A percentile compares a stretch with the other conserved stretches of the same genome.
phyloP scores from a whole-genome alignment of 2,329 filamentous ascomycete species.

The Aspergillus unguis region DNA sequence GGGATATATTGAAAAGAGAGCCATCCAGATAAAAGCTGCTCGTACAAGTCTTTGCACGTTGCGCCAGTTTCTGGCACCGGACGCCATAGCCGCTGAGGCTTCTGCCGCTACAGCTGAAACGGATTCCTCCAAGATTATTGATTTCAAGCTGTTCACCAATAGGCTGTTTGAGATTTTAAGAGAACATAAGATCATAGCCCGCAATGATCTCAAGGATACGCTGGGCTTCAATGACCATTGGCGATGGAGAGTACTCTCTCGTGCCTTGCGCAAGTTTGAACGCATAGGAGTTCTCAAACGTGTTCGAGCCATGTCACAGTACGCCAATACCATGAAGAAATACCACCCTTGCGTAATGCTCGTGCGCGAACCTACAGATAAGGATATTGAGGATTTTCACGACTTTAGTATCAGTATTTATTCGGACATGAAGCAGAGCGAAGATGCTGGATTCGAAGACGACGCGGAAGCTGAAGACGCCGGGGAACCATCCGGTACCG shows the following conservation, averaged over 20 bases:
- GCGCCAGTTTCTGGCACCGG: constrained; percentile 44
- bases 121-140: constrained; percentile 36
- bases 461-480: constrained; percentile 30
- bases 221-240: constrained; percentile 41
- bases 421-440: constrained; percentile 27
- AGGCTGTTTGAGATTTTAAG: constrained; percentile 50
- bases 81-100: constrained; percentile 16
- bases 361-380: constrained; percentile 39
- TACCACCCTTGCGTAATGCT: constrained; percentile 45
- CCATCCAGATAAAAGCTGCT: constrained; percentile 46
- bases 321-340: constrained; percentile 32
- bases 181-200: constrained; percentile 50
- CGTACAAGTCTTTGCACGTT: constrained; percentile 58
- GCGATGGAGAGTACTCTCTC: constrained; percentile 41
- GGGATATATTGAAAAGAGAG: constrained; percentile 60
- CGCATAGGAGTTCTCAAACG: constrained; percentile 45
- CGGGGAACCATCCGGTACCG: constrained; percentile 9
- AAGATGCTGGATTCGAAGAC: constrained; percentile 33
- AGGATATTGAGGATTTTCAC: constrained; percentile 41
- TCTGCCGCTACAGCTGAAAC: constrained; percentile 4
- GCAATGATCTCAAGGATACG: constrained; percentile 51
- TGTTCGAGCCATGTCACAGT: constrained; percentile 43
- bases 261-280: constrained; percentile 45
- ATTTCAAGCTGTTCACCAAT: constrained; percentile 50
- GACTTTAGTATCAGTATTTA: constrained; percentile 32